Evolutionary conservation across 75 land plant species (phyloP).

Genomic region (Adiantum capillusveneris): DNA sequence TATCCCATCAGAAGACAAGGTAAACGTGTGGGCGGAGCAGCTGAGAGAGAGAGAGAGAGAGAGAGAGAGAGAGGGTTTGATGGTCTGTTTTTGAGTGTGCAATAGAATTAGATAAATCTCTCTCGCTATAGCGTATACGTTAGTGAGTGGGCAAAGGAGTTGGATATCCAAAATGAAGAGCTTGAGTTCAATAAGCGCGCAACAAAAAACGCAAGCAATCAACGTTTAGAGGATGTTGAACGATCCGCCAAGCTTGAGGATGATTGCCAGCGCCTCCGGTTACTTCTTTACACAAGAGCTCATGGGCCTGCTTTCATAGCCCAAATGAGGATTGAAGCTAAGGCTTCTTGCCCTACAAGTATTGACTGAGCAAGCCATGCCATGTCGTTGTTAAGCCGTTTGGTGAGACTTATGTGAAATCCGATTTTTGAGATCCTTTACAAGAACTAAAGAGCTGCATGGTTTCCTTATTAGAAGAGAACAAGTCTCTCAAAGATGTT

Average conservation of each 20-base stretch:
- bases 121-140: no score
- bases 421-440: no score
- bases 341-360: conserved; percentile 6
- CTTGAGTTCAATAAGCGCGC: conserved; percentile 38
- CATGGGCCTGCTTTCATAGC: conserved; percentile 48
- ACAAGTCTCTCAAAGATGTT: conserved; percentile 41
- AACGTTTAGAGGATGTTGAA: conserved; percentile 57
- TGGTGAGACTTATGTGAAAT: no score
- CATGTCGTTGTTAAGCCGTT: no score
- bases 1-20: no score
- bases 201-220: conserved; percentile 45
- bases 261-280: conserved; percentile 66
- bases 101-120: no score
- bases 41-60: no score
- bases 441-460: conserved; percentile 21
- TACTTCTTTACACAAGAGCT: conserved; percentile 21
- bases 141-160: conserved; percentile 65
- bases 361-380: no score
- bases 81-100: no score
- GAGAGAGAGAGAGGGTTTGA: no score
- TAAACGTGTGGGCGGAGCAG: no score
- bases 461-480: conserved; percentile 50
- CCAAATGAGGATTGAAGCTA: conserved; percentile 76
- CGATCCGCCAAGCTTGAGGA: conserved; percentile 60
- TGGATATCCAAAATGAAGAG: conserved; percentile 63